A percentile compares a stretch with the other conserved stretches of the same genome.
Evolutionary conservation across 768 basidiomycete genomes (phyloP).

Genomic region (Hygrocybe coccinea): DNA sequence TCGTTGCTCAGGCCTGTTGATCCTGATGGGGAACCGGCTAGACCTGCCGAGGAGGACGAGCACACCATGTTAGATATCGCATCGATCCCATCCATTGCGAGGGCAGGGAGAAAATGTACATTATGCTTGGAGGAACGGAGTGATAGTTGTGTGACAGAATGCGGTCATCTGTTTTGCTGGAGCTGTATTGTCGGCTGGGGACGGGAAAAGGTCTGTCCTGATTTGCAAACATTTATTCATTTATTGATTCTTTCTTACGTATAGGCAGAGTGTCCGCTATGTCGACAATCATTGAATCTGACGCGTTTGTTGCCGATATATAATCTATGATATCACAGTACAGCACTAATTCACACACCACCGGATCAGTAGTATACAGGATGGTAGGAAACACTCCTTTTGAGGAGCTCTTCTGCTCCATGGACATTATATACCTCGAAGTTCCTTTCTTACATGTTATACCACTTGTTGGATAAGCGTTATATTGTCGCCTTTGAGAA

Average conservation of each 20-base stretch:
- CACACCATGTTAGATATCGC: constrained; percentile 60
- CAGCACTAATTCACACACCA: too few relatives aligned
- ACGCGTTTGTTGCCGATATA: constrained; percentile 73
- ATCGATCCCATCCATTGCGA: constrained; percentile 45
- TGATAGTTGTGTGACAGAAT: constrained; percentile 78
- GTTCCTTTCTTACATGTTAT: constrained; percentile 14
- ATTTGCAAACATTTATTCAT: background rate
- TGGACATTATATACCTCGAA: background rate
- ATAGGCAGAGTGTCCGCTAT: constrained; percentile 82
- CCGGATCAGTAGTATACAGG: too few relatives aligned
- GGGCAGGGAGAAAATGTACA: constrained; percentile 69
- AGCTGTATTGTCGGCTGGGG: constrained; percentile 86
- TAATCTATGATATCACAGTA: constrained; percentile 53
- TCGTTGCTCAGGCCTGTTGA: constrained; percentile 47
- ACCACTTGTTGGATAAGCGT: constrained; percentile 83
- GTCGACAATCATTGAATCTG: constrained; percentile 70
- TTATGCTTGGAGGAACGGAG: constrained; percentile 83
- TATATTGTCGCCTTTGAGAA: constrained; percentile 97
- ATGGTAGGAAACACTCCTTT: too few relatives aligned
- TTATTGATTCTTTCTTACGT: constrained; percentile 4
- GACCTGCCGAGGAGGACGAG: constrained; percentile 65
- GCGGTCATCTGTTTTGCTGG: constrained; percentile 90
- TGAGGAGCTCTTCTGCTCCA: too few relatives aligned
- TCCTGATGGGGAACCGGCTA: constrained; percentile 49
- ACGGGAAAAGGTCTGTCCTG: constrained; percentile 63